Conservation (phyloP, 805 yeast genomes). For the Kodamaea leandrae region DNA sequence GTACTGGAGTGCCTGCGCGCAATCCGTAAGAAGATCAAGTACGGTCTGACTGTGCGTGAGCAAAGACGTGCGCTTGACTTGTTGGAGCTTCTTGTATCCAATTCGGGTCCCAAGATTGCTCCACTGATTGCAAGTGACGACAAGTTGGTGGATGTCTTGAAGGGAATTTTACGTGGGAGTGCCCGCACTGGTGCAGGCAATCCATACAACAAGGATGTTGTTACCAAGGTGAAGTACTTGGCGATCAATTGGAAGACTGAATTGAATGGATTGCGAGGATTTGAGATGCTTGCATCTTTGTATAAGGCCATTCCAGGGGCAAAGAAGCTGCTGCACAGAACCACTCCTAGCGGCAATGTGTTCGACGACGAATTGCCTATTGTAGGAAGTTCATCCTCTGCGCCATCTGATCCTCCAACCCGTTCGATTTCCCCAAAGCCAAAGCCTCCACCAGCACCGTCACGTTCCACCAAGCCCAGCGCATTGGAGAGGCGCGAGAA, state of each 20-base stretch:
- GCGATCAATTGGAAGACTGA: conserved; percentile 69
- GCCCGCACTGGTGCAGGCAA: conserved; percentile 35
- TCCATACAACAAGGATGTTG: conserved; percentile 41
- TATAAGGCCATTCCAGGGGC: conserved; percentile 5
- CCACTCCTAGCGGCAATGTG: conserved; percentile 5
- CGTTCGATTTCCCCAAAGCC: conserved; percentile 2
- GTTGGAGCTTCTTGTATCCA: conserved; percentile 38
- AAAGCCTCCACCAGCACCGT: conserved; percentile 4
- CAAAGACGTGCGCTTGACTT: conserved; percentile 61
- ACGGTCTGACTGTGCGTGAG: conserved; percentile 60
- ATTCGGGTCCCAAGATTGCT: conserved; percentile 43
- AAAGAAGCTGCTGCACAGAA: background rate
- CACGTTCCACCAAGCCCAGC: conserved; percentile 5
- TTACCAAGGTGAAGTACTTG: conserved; percentile 47
- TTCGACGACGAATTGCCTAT: conserved; percentile 4
- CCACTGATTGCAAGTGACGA: conserved; percentile 60
- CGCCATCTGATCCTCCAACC: background rate
- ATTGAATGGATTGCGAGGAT: conserved; percentile 47
- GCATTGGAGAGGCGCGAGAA: background rate
- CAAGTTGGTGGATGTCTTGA: conserved; percentile 62
- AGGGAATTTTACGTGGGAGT: conserved; percentile 42
- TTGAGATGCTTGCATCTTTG: conserved; percentile 41
- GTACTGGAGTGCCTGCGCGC: conserved; percentile 85
- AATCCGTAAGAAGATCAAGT: conserved; percentile 80
- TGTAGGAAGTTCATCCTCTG: background rate